Base-by-base conservation (phyloP, 257 asterid species). In the Forsythia viridissima region DNA sequence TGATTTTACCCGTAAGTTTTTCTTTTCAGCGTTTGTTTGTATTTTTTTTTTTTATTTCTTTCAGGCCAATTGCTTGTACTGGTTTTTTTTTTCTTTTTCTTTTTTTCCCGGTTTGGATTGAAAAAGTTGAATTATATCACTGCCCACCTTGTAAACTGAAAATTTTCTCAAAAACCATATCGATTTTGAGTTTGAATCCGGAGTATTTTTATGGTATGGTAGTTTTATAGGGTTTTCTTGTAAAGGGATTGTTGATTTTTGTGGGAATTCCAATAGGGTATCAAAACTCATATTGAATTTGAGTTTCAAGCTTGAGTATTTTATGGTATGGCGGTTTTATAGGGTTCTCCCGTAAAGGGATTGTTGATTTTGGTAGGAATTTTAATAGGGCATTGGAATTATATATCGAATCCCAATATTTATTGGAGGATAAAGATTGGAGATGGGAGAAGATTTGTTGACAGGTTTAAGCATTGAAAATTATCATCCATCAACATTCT, bases 371-470 rank as follows among this genome's bases (percentile, higher is more conserved):
- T 30, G 77, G 83, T 65, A 71, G 37, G 79, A 9, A 10, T 71
- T 43, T 43, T 38, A 30, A 80, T 68, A 75, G 79, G 77, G 39
- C 43, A 71, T 72, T 41, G 74, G 48, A 57, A 55, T 68, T 67
- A 0, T 70, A 66, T 66, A 82, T 70, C 79, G 38, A 70, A 70
- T 67, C 71, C 76, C 74, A 4, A 36, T 44, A 40, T 59, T 70
- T 43, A 16, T 39, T 30, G n/a, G 67, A 46, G 69, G 80, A 46
- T 46, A 65, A 67, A 63, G 38, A 46, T 52, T 42, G 76, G 77
- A 82, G 73, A 88, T 88, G 92, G 87, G 92, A 74, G 90, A 88
- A 72, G 92, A 88, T 88, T 83, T 88, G 71, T 69, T 86, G 59
- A 86, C 85, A 63, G 48, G 81, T 80, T 71, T 88, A 77, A 77